Evolutionary conservation across 352 stramenopile species (phyloP), one percentile per base, ranked within the genome.

Genomic region (Halophytophthora batemanensis): DNA sequence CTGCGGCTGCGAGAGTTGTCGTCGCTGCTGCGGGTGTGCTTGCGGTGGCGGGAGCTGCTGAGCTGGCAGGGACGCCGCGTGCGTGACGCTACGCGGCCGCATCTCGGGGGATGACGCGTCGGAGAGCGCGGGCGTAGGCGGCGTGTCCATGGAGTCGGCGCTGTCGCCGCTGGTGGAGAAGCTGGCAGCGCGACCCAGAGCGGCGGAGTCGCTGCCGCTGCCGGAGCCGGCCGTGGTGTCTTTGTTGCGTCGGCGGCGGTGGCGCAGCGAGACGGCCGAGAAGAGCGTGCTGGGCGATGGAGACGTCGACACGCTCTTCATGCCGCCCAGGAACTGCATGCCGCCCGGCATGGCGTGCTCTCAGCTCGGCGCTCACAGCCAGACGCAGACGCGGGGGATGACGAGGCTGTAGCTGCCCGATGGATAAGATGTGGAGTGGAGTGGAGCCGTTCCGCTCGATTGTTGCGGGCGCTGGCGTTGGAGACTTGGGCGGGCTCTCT

Each of bases 271-370:
- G 23, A 68, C 61, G 38, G 56, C 53, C 13, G 65, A 67, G 56
- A 74, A 74, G 42, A 74, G 53, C 34, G 53, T 40, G 37, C 53
- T 63, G 42, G 52, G 53, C 35, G 48, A 56, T 23, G 65, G 56
- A 15, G 61, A 42, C 44, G 61, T 49, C 17, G 56, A 50, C 41
- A 65, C 56, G 45, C 64, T 53, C 60, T 74, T 74, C n/a, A 74
- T 56, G 50, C 56, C 38, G 36, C 56, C 45, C 38, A 74, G 51
- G 42, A 74, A 39, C 49, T 67, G 61, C 61, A 69, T 69, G 6
- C 25, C 23, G 12, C 23, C 29, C 6, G 33, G 15, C 11, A 38
- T 14, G 11, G 3, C 33, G 7, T 13, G 33, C 11, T 17, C 15
- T 38, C 33, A 13, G 33, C 6, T 5, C n/a, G n/a, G n/a, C n/a